phyloP scores from a whole-genome alignment of 805 yeast species.

The Diddensiella caesifluorescens region DNA sequence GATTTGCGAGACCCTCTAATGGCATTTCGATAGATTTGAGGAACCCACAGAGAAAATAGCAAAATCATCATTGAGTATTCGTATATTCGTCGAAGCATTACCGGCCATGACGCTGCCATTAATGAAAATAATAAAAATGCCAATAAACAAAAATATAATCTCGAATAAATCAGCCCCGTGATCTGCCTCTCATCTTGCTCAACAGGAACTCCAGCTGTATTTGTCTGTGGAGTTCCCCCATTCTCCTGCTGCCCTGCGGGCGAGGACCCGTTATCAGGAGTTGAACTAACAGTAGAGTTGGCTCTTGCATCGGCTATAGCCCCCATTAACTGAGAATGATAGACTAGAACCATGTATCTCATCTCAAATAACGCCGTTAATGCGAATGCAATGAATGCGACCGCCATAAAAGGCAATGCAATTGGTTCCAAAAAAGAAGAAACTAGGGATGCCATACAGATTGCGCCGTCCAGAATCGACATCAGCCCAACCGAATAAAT shows the following conservation, averaged over 20 bases:
- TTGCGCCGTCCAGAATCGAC: constrained; percentile 61
- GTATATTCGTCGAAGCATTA: constrained; percentile 44
- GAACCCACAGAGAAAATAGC: constrained; percentile 76
- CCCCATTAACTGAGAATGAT: constrained; percentile 52
- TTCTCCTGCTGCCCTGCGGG: constrained; percentile 6
- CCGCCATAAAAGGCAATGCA: constrained; percentile 62
- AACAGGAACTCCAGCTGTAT: constrained; percentile 17
- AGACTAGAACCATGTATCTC: constrained; percentile 63
- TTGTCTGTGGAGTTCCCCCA: constrained; percentile 19
- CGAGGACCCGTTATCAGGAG: constrained; percentile 20
- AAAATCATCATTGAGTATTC: constrained; percentile 51
- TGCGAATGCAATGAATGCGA: constrained; percentile 63
- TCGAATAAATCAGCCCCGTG: constrained; percentile 51
- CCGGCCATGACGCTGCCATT: constrained; percentile 61
- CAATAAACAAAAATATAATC: constrained; percentile 51
- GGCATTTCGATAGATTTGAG: constrained; percentile 78
- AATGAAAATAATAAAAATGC: constrained; percentile 51
- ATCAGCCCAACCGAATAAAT: constrained; percentile 57
- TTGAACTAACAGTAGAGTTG: constrained; percentile 23
- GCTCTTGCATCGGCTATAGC: constrained; percentile 35
- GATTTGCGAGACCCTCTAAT: constrained; percentile 62
- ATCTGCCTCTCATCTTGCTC: constrained; percentile 50
- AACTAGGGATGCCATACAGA: constrained; percentile 57
- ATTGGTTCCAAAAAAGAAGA: constrained; percentile 51
- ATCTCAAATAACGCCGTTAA: constrained; percentile 70